A percentile compares a stretch with the other conserved stretches of the same genome.
Evolutionary conservation across 1,284 basidiomycete genomes (phyloP).

Genomic region (Rhodotorula mucilaginosa): DNA sequence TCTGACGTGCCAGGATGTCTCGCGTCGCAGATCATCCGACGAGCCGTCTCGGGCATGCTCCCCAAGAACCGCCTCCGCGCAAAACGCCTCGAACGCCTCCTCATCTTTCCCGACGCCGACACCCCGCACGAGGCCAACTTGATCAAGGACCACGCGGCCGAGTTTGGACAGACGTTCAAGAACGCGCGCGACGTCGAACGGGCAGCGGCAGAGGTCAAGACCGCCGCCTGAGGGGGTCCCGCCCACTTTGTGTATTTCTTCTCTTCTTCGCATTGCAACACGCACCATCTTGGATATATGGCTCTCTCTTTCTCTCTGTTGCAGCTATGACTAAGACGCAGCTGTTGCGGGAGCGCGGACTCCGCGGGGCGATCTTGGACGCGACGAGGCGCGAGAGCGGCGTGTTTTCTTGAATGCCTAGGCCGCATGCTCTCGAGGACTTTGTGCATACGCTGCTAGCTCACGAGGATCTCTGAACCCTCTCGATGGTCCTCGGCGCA

Average conservation of each 20-base stretch:
- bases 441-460: too few species aligned
- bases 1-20: background rate
- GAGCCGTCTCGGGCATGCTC: constrained; percentile 92
- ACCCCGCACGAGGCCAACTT: constrained; percentile 49
- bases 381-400: too few species aligned
- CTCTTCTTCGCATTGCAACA: too few species aligned
- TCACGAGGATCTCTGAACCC: too few species aligned
- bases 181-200: constrained; percentile 9
- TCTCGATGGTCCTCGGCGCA: background rate
- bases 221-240: background rate
- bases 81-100: constrained; percentile 74
- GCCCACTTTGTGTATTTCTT: too few species aligned
- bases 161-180: constrained; percentile 35
- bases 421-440: too few species aligned
- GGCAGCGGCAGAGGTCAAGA: constrained; percentile 8
- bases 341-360: too few species aligned
- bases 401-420: too few species aligned
- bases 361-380: too few species aligned
- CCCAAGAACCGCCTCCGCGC: constrained; percentile 93
- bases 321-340: too few species aligned
- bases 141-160: constrained; percentile 39
- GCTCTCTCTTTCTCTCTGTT: too few species aligned
- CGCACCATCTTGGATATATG: too few species aligned
- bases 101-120: constrained; percentile 67
- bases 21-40: constrained; percentile 75